A percentile compares a stretch with the other conserved stretches of the same genome.
Conservation (phyloP, 345 rosid genomes). For the Alliaria petiolata region DNA sequence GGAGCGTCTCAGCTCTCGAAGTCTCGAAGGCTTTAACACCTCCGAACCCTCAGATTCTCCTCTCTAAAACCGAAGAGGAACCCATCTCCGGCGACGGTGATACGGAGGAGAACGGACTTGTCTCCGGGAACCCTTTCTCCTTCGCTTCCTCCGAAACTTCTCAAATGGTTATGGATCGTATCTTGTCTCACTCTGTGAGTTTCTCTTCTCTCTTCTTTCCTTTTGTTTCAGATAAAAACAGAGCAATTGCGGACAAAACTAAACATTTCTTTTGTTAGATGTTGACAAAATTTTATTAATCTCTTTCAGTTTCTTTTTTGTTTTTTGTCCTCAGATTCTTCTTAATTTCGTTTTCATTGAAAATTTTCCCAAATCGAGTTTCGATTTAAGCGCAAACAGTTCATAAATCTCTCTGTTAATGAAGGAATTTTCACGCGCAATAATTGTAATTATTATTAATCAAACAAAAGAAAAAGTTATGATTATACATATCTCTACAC, state of each 20-base stretch:
- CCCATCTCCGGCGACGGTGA: constrained; percentile 37
- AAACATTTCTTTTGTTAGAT: not conserved
- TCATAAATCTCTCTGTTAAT: not conserved
- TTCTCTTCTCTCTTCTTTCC: not conserved
- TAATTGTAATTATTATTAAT: constrained; percentile 22
- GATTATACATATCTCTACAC: not conserved
- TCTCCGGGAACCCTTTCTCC: constrained; percentile 87
- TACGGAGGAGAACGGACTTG: constrained; percentile 52
- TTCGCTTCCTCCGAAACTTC: constrained; percentile 96
- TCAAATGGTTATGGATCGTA: constrained; percentile 96
- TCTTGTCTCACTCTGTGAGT: constrained; percentile 98
- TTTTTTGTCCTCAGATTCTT: not conserved
- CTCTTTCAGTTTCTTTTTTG: not conserved
- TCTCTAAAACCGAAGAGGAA: constrained; percentile 62
- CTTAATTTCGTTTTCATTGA: not conserved
- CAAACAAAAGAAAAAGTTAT: not conserved
- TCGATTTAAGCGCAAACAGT: not conserved
- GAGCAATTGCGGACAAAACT: constrained; percentile 29
- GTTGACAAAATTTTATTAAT: not conserved
- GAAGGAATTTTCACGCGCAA: constrained; percentile 24
- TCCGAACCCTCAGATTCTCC: constrained; percentile 43
- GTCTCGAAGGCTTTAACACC: constrained; percentile 75
- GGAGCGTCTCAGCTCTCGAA: constrained; percentile 89
- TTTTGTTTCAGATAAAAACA: constrained; percentile 10
- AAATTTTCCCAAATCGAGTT: not conserved